Evolutionary conservation across 1,139 yeast species (phyloP).

Genomic region (Geotrichum macrosporum): DNA sequence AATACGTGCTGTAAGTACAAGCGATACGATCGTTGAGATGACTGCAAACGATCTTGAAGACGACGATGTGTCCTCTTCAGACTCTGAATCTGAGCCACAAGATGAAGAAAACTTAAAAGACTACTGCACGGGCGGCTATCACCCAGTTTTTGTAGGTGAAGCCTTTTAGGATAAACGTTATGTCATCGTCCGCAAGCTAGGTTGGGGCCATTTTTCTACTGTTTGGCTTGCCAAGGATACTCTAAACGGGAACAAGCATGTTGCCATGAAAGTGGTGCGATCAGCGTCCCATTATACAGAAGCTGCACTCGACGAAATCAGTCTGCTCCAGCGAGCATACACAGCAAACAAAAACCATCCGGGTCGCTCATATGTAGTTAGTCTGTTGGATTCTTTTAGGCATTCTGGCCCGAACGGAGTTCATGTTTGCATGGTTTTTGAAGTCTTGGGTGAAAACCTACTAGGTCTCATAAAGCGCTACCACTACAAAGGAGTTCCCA

Average conservation of each 20-base stretch:
- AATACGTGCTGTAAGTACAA: not conserved
- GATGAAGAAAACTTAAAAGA: conserved; percentile 69
- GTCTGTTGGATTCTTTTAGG: conserved; percentile 66
- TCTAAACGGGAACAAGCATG: conserved; percentile 47
- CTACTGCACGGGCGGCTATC: conserved; percentile 81
- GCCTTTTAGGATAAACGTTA: conserved; percentile 54
- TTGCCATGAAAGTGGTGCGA: conserved; percentile 80
- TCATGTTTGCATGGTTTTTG: conserved; percentile 87
- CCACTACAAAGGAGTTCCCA: conserved; percentile 67
- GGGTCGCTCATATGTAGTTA: conserved; percentile 67
- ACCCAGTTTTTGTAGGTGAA: conserved; percentile 78
- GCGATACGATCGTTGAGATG: not conserved
- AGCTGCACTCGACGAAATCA: conserved; percentile 82
- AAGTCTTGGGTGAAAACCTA: conserved; percentile 78
- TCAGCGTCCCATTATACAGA: conserved; percentile 67
- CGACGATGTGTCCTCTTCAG: conserved; percentile 14
- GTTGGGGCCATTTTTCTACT: conserved; percentile 90
- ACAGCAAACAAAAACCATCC: conserved; percentile 57
- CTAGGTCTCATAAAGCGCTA: conserved; percentile 65
- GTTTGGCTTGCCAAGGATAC: conserved; percentile 77
- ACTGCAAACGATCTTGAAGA: not conserved
- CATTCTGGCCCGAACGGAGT: conserved; percentile 77
- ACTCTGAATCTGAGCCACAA: conserved; percentile 21
- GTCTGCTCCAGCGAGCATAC: conserved; percentile 49
- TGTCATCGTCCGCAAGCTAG: conserved; percentile 68